A percentile compares a stretch with the other conserved stretches of the same genome.
Evolutionary conservation across 768 basidiomycete genomes (phyloP).

Genomic region (Porpolomopsis calyptriformis): DNA sequence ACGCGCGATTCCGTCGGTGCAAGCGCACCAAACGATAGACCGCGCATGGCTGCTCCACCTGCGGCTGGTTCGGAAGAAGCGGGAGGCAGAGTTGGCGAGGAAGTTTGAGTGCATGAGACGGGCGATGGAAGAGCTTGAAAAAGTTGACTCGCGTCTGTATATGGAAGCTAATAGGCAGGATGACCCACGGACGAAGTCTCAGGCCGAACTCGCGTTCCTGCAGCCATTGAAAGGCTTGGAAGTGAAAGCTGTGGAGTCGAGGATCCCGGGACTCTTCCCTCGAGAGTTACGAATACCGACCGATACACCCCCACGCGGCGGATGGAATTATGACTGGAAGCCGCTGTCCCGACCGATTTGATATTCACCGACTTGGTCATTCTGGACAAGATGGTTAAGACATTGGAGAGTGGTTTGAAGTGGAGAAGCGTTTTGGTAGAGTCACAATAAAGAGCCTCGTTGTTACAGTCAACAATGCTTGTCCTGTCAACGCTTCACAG

Average conservation of each 20-base stretch:
- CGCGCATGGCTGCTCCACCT: constrained; percentile 81
- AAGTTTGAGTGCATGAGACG: constrained; percentile 74
- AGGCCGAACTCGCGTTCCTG: constrained; percentile 44
- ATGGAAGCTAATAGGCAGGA: constrained; percentile 64
- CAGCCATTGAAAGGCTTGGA: constrained; percentile 58
- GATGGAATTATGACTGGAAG: constrained; percentile 86
- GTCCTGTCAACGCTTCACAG: constrained; percentile 58
- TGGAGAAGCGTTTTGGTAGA: neutral
- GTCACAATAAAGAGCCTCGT: neutral
- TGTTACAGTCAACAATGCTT: constrained; percentile 37
- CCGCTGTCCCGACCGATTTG: constrained; percentile 43
- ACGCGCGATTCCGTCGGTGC: constrained; percentile 75
- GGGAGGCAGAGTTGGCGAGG: constrained; percentile 56
- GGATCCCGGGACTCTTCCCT: constrained; percentile 76
- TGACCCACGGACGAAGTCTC: constrained; percentile 43
- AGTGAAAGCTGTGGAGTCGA: constrained; percentile 61
- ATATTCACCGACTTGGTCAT: neutral
- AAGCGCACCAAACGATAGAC: constrained; percentile 87
- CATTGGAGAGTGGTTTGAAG: neutral
- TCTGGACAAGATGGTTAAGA: neutral
- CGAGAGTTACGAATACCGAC: constrained; percentile 78
- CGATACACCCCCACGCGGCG: constrained; percentile 70
- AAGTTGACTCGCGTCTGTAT: constrained; percentile 48
- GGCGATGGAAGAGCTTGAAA: constrained; percentile 76
- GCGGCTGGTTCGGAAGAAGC: constrained; percentile 59